These are phyloP conservation scores for Ustilago bromivora DNA, from an alignment of 1,284 basidiomycete species.

Conservation along the genomic window DNA sequence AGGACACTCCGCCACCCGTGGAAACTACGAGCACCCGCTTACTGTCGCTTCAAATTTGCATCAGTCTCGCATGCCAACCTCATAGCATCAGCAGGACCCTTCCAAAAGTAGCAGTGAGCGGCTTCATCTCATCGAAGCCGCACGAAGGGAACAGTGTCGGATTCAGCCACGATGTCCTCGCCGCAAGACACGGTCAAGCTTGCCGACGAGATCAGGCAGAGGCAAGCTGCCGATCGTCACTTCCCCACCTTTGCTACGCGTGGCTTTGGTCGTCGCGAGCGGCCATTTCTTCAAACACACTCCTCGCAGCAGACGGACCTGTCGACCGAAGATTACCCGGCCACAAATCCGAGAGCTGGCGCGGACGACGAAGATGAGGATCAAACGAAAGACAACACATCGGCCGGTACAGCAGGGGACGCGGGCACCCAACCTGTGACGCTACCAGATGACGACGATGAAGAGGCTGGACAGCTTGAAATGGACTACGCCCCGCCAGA, in stretches of 20 bases:
- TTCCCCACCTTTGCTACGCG: slow-evolving; percentile 47
- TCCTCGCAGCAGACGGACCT: slow-evolving; percentile 8
- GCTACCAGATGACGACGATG: slow-evolving; percentile 42
- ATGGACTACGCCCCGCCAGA: slow-evolving; percentile 41
- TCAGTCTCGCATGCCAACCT: neutral
- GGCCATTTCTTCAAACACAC: slow-evolving; percentile 24
- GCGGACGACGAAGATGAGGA: neutral
- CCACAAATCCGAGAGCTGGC: neutral
- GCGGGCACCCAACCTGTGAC: slow-evolving; percentile 8
- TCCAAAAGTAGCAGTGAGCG: neutral
- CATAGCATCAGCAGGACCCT: neutral
- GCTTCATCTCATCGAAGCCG: neutral
- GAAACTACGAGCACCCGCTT: neutral
- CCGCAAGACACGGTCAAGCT: slow-evolving; percentile 49
- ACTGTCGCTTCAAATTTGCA: neutral
- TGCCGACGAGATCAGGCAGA: slow-evolving; percentile 35
- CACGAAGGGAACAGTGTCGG: neutral
- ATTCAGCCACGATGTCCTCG: slow-evolving; percentile 35
- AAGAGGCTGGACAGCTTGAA: slow-evolving; percentile 47
- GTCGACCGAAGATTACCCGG: slow-evolving; percentile 5
- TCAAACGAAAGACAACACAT: neutral
- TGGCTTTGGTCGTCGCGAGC: slow-evolving; percentile 31
- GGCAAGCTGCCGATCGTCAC: slow-evolving; percentile 41
- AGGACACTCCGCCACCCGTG: neutral
- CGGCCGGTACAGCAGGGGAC: neutral